Conservation (phyloP, 148 eudicot species). For the Drosera capensis region DNA sequence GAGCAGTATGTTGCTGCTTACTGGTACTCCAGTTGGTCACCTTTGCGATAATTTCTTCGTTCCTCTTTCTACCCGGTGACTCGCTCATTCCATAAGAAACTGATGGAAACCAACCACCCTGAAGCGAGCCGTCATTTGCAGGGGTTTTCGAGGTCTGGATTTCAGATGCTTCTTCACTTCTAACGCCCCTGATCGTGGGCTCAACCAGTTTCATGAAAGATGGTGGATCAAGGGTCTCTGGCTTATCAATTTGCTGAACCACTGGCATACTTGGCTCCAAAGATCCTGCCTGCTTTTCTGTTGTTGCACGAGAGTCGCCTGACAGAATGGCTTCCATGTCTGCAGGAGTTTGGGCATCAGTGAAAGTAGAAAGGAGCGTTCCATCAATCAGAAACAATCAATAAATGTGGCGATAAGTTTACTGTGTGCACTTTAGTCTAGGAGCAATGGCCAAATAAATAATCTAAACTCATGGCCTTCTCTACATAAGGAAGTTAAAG, state of each 20-base stretch:
- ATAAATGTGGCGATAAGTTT: not conserved
- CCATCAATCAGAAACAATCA: constrained; percentile 2
- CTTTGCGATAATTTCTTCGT: constrained; percentile 52
- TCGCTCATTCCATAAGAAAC: constrained; percentile 22
- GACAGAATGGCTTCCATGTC: constrained; percentile 9
- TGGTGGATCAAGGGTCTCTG: constrained; percentile 21
- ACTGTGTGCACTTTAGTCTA: not conserved
- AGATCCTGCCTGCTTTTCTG: constrained; percentile 4
- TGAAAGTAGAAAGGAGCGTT: constrained; percentile 18
- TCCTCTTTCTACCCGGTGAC: constrained; percentile 34
- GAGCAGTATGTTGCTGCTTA: constrained; percentile 36
- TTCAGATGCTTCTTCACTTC: constrained; percentile 14
- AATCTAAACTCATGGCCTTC: too few species aligned
- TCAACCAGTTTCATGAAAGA: constrained; percentile 29
- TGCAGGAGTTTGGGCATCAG: constrained; percentile 11
- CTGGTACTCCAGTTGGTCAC: constrained; percentile 40
- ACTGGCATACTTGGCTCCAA: constrained; percentile 8
- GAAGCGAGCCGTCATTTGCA: constrained; percentile 1
- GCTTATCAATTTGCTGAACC: constrained; percentile 10
- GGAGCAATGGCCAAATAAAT: too few species aligned
- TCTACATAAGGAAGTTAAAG: too few species aligned
- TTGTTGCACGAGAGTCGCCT: constrained; percentile 4
- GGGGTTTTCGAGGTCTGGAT: constrained; percentile 14
- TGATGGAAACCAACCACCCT: constrained; percentile 26
- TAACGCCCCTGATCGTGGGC: constrained; percentile 4